Conservation (phyloP, 2,329 filamentous ascomycete species). For the Furcasterigmium furcatum region DNA sequence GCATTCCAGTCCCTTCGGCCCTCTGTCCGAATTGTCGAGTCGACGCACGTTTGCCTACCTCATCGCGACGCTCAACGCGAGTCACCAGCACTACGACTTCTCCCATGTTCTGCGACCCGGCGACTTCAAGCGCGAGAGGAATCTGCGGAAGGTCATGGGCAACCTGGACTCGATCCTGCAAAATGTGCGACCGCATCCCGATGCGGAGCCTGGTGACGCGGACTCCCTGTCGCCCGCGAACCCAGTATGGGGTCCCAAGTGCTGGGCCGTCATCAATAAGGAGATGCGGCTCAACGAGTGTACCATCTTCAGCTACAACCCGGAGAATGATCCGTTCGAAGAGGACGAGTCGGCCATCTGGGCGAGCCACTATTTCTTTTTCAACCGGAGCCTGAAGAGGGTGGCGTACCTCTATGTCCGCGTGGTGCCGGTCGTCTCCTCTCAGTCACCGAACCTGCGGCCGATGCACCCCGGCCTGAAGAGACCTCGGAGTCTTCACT, state of each 20-base stretch:
- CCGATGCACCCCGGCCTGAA: constrained; percentile 14
- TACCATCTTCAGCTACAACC: constrained; percentile 84
- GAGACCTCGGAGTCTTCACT: constrained; percentile 22
- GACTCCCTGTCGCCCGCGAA: constrained; percentile 34
- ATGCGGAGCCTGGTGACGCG: constrained; percentile 38
- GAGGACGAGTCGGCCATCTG: constrained; percentile 92
- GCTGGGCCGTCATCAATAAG: constrained; percentile 90
- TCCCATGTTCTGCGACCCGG: constrained; percentile 84
- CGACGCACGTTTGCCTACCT: constrained; percentile 93
- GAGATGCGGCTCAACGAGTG: constrained; percentile 92
- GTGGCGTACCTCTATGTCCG: constrained; percentile 93
- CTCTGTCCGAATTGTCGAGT: constrained; percentile 81
- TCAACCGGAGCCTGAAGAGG: constrained; percentile 87
- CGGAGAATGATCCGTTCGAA: constrained; percentile 85
- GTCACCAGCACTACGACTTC: constrained; percentile 90
- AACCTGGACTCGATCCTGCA: constrained; percentile 84
- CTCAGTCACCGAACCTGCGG: constrained; percentile 33
- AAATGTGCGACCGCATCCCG: constrained; percentile 71
- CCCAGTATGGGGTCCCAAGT: constrained; percentile 77
- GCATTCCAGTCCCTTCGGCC: constrained; percentile 87
- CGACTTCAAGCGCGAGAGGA: constrained; percentile 85
- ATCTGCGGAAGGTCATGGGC: constrained; percentile 77
- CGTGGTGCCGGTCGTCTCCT: constrained; percentile 74
- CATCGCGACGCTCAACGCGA: constrained; percentile 94
- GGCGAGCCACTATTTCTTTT: constrained; percentile 96